Conservation (phyloP, 495 filamentous ascomycete genomes). For the Daldinia caldariorum region DNA sequence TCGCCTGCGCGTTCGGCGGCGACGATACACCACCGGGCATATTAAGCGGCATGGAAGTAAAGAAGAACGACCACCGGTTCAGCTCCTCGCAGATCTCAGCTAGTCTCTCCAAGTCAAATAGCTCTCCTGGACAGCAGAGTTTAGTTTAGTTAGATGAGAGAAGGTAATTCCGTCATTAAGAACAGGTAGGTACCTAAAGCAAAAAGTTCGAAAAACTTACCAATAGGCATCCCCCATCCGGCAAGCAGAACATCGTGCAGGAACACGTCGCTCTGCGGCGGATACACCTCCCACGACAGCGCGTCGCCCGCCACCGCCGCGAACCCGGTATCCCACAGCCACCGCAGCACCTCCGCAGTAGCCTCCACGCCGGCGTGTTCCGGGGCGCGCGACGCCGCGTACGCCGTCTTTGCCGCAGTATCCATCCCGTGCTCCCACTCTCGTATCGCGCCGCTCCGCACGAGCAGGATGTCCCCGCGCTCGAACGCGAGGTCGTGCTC, state of each 20-base stretch:
- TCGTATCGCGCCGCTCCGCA: conserved; percentile 60
- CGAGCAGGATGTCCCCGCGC: conserved; percentile 63
- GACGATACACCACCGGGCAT: conserved; percentile 56
- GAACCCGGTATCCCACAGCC: conserved; percentile 63
- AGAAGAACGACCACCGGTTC: conserved; percentile 55
- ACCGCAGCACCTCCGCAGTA: conserved; percentile 54
- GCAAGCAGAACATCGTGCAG: conserved; percentile 63
- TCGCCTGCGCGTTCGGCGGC: conserved; percentile 55
- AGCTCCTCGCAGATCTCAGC: conserved; percentile 53
- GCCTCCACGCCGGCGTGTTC: conserved; percentile 55
- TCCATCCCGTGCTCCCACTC: conserved; percentile 53
- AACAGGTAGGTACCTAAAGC: too few species aligned
- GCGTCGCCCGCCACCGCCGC: conserved; percentile 61
- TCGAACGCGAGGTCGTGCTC: conserved; percentile 50
- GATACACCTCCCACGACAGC: conserved; percentile 60
- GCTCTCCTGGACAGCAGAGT: too few species aligned
- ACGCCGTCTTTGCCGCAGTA: conserved; percentile 44
- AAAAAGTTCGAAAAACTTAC: too few species aligned
- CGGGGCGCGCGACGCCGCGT: conserved; percentile 48
- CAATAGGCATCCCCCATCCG: conserved; percentile 66
- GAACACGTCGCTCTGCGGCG: conserved; percentile 37
- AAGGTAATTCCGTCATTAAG: too few species aligned
- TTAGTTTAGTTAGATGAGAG: too few species aligned
- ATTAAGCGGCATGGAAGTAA: conserved; percentile 59
- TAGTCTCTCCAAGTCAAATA: conserved; percentile 65